Percentiles rank a stretch among this genome's conserved stretches.
These are phyloP conservation scores for Xylaria acuta DNA, from an alignment of 495 filamentous ascomycete genomes.

Conservation along the genomic window DNA sequence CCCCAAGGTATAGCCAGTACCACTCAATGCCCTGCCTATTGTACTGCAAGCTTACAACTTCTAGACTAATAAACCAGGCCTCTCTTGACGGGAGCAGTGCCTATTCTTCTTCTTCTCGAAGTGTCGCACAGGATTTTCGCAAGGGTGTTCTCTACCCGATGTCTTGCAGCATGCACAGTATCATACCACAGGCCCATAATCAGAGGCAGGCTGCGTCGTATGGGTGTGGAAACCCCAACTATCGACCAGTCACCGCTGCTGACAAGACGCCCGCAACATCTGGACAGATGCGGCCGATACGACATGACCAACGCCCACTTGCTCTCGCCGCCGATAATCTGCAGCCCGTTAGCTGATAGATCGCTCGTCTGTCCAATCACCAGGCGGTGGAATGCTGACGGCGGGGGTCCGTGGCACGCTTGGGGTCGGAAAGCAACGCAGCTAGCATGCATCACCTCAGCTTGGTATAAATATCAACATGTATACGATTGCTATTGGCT, in stretches of 20 bases:
- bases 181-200: slow-evolving; percentile 3
- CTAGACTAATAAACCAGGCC: background rate
- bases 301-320: slow-evolving; percentile 16
- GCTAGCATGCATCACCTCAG: slow-evolving; percentile 19
- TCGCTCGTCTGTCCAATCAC: slow-evolving; percentile 10
- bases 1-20: background rate
- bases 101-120: slow-evolving; percentile 7
- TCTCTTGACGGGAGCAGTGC: background rate
- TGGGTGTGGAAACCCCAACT: background rate
- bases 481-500: slow-evolving; percentile 11
- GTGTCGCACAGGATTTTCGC: slow-evolving; percentile 13
- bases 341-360: slow-evolving; percentile 19
- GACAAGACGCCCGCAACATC: slow-evolving; percentile 9
- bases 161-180: slow-evolving; percentile 24
- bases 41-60: background rate
- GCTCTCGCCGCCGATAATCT: slow-evolving; percentile 18
- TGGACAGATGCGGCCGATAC: background rate
- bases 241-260: slow-evolving; percentile 16
- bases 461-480: slow-evolving; percentile 17
- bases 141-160: slow-evolving; percentile 13
- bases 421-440: slow-evolving; percentile 9
- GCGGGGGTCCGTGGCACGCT: slow-evolving; percentile 11
- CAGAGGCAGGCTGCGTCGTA: slow-evolving; percentile 16
- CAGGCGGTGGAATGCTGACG: slow-evolving; percentile 15
- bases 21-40: background rate